Conservation (phyloP, 2,329 filamentous ascomycete species). For the Clarireedia paspali region DNA sequence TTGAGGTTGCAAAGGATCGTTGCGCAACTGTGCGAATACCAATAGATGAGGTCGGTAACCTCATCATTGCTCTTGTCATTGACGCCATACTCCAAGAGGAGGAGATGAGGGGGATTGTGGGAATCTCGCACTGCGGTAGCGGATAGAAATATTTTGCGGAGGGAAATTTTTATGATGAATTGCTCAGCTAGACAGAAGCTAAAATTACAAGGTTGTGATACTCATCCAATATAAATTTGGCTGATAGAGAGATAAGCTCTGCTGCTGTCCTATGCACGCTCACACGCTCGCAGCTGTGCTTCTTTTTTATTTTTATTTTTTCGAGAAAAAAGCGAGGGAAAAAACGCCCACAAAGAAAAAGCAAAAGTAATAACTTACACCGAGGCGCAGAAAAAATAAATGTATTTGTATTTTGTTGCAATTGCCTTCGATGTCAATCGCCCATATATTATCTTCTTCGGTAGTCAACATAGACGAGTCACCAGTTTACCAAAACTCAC, state of each 20-base stretch:
- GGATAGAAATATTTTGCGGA: not conserved
- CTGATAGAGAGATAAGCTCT: not conserved
- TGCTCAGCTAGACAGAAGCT: constrained; percentile 1
- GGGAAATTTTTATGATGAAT: constrained; percentile 10
- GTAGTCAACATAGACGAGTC: too few species aligned
- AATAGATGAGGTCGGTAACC: constrained; percentile 26
- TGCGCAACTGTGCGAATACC: constrained; percentile 21
- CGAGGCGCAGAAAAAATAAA: too few species aligned
- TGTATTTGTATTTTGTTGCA: too few species aligned
- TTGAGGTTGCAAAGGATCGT: constrained; percentile 24
- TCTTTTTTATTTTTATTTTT: too few species aligned
- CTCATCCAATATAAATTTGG: too few species aligned
- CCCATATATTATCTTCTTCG: too few species aligned
- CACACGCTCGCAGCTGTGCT: too few species aligned
- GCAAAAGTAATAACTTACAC: too few species aligned
- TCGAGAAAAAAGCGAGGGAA: too few species aligned
- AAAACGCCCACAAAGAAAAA: too few species aligned
- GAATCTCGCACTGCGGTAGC: not conserved
- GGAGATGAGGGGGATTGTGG: not conserved
- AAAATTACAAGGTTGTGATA: constrained; percentile 1
- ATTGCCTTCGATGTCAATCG: too few species aligned
- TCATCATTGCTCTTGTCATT: constrained; percentile 27
- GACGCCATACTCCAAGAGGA: constrained; percentile 25
- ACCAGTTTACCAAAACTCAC: not conserved
- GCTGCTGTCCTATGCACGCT: too few species aligned